phyloP scores from a whole-genome alignment of 805 yeast species.

The Candida qinlingensis region DNA sequence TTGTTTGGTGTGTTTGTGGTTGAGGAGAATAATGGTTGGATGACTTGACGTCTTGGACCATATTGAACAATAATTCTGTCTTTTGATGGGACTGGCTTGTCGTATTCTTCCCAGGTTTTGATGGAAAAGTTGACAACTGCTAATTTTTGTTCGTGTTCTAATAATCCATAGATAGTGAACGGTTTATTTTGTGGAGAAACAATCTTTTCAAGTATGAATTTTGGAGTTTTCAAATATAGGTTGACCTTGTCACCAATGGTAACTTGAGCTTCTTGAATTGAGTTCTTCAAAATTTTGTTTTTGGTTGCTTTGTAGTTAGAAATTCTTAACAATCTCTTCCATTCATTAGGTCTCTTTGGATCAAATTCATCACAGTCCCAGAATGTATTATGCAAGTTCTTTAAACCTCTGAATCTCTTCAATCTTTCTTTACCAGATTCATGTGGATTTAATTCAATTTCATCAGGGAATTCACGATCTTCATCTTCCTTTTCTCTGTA shows the following conservation, averaged over 20 bases:
- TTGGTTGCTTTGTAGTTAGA: slow-evolving; percentile 73
- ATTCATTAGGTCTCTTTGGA: slow-evolving; percentile 66
- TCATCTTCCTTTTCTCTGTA: slow-evolving; percentile 71
- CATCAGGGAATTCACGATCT: slow-evolving; percentile 93
- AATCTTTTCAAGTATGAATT: slow-evolving; percentile 37
- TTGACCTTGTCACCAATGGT: slow-evolving; percentile 61
- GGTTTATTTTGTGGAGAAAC: slow-evolving; percentile 41
- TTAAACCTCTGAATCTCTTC: slow-evolving; percentile 78
- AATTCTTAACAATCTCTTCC: slow-evolving; percentile 70
- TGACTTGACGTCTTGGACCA: slow-evolving; percentile 84
- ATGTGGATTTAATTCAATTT: slow-evolving; percentile 74
- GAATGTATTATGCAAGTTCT: slow-evolving; percentile 68
- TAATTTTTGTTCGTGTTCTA: slow-evolving; percentile 81
- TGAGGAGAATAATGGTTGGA: slow-evolving; percentile 79
- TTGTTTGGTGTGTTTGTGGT: slow-evolving; percentile 73
- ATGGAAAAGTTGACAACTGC: slow-evolving; percentile 79
- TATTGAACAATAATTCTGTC: slow-evolving; percentile 81
- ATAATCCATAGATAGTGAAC: slow-evolving; percentile 64
- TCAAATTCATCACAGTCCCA: slow-evolving; percentile 91
- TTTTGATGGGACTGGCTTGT: slow-evolving; percentile 78
- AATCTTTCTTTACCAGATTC: slow-evolving; percentile 74
- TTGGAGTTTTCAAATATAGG: slow-evolving; percentile 56
- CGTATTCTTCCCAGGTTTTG: slow-evolving; percentile 86
- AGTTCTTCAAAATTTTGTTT: slow-evolving; percentile 60
- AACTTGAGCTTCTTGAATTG: slow-evolving; percentile 39